Evolutionary conservation across 2,329 filamentous ascomycete genomes (phyloP).

Genomic region (Aspergillus persii): DNA sequence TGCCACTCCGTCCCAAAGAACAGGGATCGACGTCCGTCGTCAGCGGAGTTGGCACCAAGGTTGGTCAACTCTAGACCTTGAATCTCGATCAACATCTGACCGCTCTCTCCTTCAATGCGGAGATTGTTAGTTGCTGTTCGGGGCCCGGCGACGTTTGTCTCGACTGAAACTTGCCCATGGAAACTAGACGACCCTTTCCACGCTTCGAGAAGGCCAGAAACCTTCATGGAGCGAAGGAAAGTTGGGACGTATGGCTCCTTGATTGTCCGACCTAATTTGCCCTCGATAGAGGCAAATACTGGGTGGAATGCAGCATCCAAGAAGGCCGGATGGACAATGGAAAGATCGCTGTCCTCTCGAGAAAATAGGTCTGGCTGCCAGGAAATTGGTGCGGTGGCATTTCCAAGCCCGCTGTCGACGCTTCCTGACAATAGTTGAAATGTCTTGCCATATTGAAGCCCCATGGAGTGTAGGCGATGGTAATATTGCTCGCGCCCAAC

Average conservation of each 20-base stretch:
- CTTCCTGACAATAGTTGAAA: background rate
- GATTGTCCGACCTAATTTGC: background rate
- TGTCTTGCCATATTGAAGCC: background rate
- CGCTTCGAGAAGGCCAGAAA: background rate
- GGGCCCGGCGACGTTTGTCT: background rate
- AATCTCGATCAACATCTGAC: background rate
- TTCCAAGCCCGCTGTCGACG: background rate
- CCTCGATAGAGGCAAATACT: background rate
- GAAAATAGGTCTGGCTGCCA: background rate
- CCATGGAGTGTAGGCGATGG: background rate
- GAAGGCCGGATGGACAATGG: background rate
- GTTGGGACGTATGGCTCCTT: background rate
- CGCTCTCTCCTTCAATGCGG: background rate
- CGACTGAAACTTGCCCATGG: background rate
- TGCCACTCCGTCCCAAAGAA: background rate
- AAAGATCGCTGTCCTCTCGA: background rate
- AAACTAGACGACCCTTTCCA: background rate
- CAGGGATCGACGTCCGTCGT: background rate
- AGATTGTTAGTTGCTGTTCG: background rate
- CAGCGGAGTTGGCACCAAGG: background rate
- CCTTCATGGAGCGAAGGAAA: background rate
- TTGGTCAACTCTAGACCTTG: background rate
- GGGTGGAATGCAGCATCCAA: background rate
- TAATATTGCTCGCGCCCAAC: constrained; percentile 1
- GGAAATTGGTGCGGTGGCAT: background rate